Evolutionary conservation across 2,329 filamentous ascomycete species (phyloP), one percentile per base, ranked within the genome.

Genomic region (Colletotrichum siamense): DNA sequence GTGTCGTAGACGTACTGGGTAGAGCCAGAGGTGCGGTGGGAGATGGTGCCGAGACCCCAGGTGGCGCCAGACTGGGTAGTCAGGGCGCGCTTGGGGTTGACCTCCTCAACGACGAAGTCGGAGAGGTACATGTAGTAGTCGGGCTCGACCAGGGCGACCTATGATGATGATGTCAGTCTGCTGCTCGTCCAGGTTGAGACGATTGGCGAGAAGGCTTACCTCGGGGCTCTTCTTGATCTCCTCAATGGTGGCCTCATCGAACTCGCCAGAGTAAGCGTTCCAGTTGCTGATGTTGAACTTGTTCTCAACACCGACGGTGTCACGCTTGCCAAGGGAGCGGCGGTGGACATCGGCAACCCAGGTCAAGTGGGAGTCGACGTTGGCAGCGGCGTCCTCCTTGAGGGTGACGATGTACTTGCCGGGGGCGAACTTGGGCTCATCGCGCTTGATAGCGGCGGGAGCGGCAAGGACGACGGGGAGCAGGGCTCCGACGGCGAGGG

Each of bases 391-490:
- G 30, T 82, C 82, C 13, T 84, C 81, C 79, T 87, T 87, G n/a
- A 89, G 78, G 52, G 86, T 88, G 79, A 89, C 79, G 75, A 89
- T 89, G 80, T 88, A 88, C 78, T 85, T 87, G 77, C 83, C 84
- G 69, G 85, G 79, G 64, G 85, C 26, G 85, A 75, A 65, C 80
- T 82, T 24, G 81, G 81, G 15, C 77, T 74, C 70, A 84, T 83
- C 6, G 83, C 78, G 16, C 79, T 77, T 79, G 64, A 86, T 76
- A 57, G 85, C 73, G 63, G 85, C 73, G 64, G 65, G 44, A 10
- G 71, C 69, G 64, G 61, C 76, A 52, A 77, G 79, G 64, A 79
- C 81, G 24, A 79, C 82, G 4, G 82, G 82, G 75, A 84, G 82
- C 76, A 84, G 78, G 65, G 82, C 82, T 79, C 81, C 82, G 16